Base-by-base conservation (phyloP, 306 rosid species). In the Vicia faba region DNA sequence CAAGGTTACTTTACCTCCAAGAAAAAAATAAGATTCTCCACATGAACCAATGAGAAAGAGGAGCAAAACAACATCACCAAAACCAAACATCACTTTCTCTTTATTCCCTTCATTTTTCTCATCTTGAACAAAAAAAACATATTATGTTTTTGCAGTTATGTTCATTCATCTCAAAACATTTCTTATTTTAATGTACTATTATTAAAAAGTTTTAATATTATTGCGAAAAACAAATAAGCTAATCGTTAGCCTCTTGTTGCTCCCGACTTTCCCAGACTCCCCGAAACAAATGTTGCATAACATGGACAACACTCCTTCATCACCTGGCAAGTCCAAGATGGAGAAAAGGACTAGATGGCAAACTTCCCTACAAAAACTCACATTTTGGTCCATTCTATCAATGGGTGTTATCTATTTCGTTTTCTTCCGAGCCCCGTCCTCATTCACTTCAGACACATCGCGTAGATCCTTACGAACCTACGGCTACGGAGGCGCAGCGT, bases 261-360 rank as follows among this genome's bases (percentile, higher is more conserved):
- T 48, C 10, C 55, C 4, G 25, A 48, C 55, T 48, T 23, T 20
- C 55, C 0, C 38, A 16, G 12, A 49, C 55, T 3, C 5, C 1
- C 5, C 3, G 14, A 53, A 53, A 1, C 23, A 54, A 19, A 7
- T 38, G 28, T 35, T 28, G 12, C 65, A 38, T 29, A 11, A 61
- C 11, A 61, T 61, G 66, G 66, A 61, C 39, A 55, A 13, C 50
- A 61, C 11, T 38, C 66, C 66, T 38, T 61, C 66, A 11, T 38
- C 66, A 39, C 66, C 66, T 11, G 66, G 66, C 11, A 61, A 61
- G 6, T 61, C 23, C 50, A 61, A 61, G 50, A 59, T 59, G 45
- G 66, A 61, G 11, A 61, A 61, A 61, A 41, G 66, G 2, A 12
- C 50, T 11, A 61, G 11, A 61, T 19, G 66, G 33, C 46, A 23